Base-by-base conservation (phyloP, 768 basidiomycete species). In the Podaxis pistillaris region DNA sequence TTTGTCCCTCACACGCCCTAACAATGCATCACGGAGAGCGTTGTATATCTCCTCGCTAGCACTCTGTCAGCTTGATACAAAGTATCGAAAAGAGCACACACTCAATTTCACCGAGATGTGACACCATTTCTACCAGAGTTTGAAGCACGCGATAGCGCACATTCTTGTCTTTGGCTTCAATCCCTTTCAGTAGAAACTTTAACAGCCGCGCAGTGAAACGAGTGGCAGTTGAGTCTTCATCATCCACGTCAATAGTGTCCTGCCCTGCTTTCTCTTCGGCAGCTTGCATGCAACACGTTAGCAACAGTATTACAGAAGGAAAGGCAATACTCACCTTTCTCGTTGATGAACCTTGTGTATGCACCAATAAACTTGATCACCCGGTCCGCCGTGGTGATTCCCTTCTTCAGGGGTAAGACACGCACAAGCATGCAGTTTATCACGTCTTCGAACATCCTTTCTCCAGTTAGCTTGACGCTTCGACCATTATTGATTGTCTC, bases 41-140 rank as follows among this genome's bases (percentile, higher is more conserved):
- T 73, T 74, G 69, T 91, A 98, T 12, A 90, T 75, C 17, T 91
- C 89, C 71, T 92, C 91, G 64, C 96, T 98, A 70, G 24, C 56
- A 24, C 40, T 24, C 36, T 28, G 49, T 56, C 37, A 30, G 24
- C 63, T 58, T 46, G 24, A 53, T 41, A 56, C 38, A 37, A 60
- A 22, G 36, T 36, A 15, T 4, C 51, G 17, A 17, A 49, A 19
- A 40, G 57, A 28, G 9, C 40, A 80, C 89, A 58, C 70, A 97
- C 95, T 96, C 93, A 61, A 98, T 82, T 74, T 89, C 90, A 6
- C 93, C 93, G 0, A 97, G 77, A 60, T 88, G 84, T 0, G 85
- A 82, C 12, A 96, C 85, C 82, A 94, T 88, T 67, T 91, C 88
- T 0, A 90, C 85, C 13, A 93, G 81, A n/a, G 87, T 75, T 58